phyloP scores from a whole-genome alignment of 495 filamentous ascomycete species.

The Poronia punctata region DNA sequence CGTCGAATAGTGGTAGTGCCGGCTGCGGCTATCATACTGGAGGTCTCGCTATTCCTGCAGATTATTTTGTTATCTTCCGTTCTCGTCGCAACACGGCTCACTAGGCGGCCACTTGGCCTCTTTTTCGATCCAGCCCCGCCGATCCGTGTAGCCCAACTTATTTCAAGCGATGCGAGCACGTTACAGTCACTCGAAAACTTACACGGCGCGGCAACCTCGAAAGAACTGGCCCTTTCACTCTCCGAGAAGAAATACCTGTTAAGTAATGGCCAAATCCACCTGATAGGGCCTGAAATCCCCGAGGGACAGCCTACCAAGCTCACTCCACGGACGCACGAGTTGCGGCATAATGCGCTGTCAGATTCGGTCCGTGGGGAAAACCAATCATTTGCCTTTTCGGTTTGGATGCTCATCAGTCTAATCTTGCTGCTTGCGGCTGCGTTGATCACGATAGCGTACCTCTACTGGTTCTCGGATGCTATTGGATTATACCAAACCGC shows the following conservation, averaged over 20 bases:
- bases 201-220: background rate
- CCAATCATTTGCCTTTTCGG: conserved; percentile 19
- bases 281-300: background rate
- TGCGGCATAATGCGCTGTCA: too few relatives aligned
- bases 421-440: conserved; percentile 10
- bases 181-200: conserved; percentile 7
- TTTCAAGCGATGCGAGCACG: conserved; percentile 10
- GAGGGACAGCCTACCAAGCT: too few relatives aligned
- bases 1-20: conserved; percentile 16
- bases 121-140: conserved; percentile 13
- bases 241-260: too few relatives aligned
- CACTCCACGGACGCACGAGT: too few relatives aligned
- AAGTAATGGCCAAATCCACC: background rate
- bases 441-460: conserved; percentile 18
- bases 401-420: conserved; percentile 16
- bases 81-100: conserved; percentile 10
- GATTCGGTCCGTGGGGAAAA: too few relatives aligned
- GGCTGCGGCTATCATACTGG: conserved; percentile 14
- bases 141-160: conserved; percentile 12
- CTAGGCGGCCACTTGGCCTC: conserved; percentile 16
- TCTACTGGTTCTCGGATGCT: conserved; percentile 20
- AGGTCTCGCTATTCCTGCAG: conserved; percentile 6
- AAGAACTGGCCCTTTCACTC: background rate
- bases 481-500: conserved; percentile 25
- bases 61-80: conserved; percentile 7